These are phyloP conservation scores for Cercospora sp. DNA, from an alignment of 2,329 filamentous ascomycete species.

Conservation along the genomic window DNA sequence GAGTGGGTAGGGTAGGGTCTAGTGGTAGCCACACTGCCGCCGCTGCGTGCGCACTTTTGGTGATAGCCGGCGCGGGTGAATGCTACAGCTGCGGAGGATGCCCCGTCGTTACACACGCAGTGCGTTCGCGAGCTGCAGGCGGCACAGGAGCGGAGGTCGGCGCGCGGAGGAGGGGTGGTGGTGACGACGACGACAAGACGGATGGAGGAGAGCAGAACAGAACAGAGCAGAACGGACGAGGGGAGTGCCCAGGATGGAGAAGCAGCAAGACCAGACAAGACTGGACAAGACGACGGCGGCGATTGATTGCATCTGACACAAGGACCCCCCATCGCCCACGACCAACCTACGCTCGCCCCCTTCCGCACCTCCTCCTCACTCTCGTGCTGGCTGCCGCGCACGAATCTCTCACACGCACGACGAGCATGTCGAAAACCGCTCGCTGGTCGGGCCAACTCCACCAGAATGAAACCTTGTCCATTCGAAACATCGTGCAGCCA, in stretches of 20 bases:
- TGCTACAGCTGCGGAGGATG: not conserved
- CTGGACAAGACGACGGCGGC: not conserved
- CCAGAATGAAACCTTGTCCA: conserved; percentile 4
- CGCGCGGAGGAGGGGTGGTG: not conserved
- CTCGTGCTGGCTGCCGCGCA: not conserved
- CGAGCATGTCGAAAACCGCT: not conserved
- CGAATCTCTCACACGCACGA: not conserved
- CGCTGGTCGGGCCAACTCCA: not conserved
- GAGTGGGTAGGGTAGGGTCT: not conserved
- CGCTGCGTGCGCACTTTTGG: not conserved
- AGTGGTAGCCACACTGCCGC: not conserved
- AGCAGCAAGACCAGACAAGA: not conserved
- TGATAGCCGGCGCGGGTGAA: not conserved
- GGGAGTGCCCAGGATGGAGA: not conserved
- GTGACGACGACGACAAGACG: not conserved
- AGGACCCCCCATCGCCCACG: not conserved
- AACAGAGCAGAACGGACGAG: not conserved
- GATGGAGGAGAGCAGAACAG: not conserved
- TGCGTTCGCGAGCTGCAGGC: not conserved
- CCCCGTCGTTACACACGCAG: conserved; percentile 1
- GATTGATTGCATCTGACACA: not conserved
- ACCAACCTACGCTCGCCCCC: not conserved
- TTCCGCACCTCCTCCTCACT: not conserved
- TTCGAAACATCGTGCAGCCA: not conserved
- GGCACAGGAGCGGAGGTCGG: not conserved